Base-by-base conservation (phyloP, 257 asterid species). In the Eustoma russellianum region DNA sequence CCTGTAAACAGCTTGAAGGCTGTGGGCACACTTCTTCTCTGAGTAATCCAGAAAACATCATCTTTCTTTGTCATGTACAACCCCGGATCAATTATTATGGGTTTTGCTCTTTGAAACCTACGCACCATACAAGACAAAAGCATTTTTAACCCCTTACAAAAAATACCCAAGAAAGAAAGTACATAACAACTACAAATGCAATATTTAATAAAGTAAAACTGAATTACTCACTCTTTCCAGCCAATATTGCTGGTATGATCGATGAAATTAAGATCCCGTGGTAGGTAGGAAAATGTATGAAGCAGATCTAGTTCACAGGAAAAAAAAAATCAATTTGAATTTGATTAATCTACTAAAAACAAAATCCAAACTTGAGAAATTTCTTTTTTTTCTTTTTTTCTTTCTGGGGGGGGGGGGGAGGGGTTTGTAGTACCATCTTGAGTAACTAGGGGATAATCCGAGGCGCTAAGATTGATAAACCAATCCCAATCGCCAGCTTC, bases 401-500 rank as follows among this genome's bases (percentile, higher is more conserved):
- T 24, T 24, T 24, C 3, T 24, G 30, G 30, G 30, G 30, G 30
- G 30, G 1, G 30, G 2, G 30, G 30, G 3, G 30, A 4, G 30
- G 30, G 30, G 3, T 1, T 2, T 24, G 30, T 52, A 14, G 17
- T 72, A 90, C 96, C 96, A 75, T 90, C 97, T 61, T 90, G 97
- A 62, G 94, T 83, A 18, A 83, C 95, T 15, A 90, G 74, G 2
- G 97, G 97, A 66, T 90, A 90, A 81, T 90, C 97, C 0, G 96
- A 81, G 18, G 97, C 97, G 51, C 95, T 86, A 64, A 90, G 93
- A 53, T 90, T 90, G 41, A 90, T 82, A 48, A 90, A 90, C 97
- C 97, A 90, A 70, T 86, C 97, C 97, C 97, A 90, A 6, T 86
- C 83, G 48, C 94, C 94, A 35, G 83, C 97, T 60, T 90, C 87